A percentile compares a stretch with the other conserved stretches of the same genome.
Conservation (phyloP, 495 filamentous ascomycete species). For the Corynascus novoguineensis region DNA sequence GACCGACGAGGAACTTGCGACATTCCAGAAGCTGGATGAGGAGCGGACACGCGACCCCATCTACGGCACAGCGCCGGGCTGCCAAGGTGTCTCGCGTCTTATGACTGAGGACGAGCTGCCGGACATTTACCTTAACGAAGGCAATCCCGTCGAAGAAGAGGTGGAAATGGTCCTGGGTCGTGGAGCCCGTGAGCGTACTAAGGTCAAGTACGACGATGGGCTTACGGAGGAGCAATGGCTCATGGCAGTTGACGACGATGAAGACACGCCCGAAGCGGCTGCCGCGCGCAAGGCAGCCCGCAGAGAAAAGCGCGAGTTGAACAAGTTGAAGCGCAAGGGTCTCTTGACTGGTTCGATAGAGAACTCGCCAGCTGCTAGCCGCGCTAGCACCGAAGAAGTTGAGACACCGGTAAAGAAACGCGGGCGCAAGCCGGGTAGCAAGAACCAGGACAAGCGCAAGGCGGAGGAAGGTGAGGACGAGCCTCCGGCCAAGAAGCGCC, state of each 20-base stretch:
- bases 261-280: constrained; percentile 88
- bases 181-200: constrained; percentile 87
- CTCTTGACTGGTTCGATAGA: constrained; percentile 47
- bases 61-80: constrained; percentile 63
- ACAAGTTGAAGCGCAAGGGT: constrained; percentile 58
- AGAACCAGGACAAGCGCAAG: constrained; percentile 71
- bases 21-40: constrained; percentile 74
- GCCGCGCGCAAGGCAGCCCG: constrained; percentile 83
- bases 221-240: constrained; percentile 97
- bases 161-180: constrained; percentile 73
- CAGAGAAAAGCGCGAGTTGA: constrained; percentile 69
- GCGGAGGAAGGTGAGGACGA: constrained; percentile 77
- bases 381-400: constrained; percentile 71
- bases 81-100: constrained; percentile 64
- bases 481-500: constrained; percentile 72
- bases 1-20: constrained; percentile 61
- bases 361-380: constrained; percentile 68
- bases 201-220: constrained; percentile 93
- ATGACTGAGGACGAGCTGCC: constrained; percentile 86
- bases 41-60: constrained; percentile 55
- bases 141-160: constrained; percentile 75
- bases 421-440: constrained; percentile 67
- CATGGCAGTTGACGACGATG: constrained; percentile 89
- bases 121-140: constrained; percentile 85
- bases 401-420: constrained; percentile 61